Percentiles rank a stretch among this genome's conserved stretches.
These are phyloP conservation scores for Rubroboletus satanas DNA, from an alignment of 768 basidiomycete species.

Conservation along the genomic window DNA sequence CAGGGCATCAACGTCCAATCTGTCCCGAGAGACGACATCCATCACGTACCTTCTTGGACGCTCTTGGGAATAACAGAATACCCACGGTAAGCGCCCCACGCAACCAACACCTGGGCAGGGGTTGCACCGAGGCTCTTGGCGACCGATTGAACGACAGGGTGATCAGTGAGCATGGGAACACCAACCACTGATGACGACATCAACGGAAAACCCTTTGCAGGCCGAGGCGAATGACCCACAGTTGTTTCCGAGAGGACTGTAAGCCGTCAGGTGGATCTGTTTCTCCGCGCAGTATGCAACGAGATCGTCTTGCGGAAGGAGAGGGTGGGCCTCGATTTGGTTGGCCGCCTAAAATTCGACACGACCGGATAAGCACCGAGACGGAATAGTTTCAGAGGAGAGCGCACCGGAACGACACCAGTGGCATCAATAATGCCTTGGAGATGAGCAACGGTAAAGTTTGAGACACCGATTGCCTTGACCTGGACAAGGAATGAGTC, in stretches of 20 bases:
- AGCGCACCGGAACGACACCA: conserved; percentile 63
- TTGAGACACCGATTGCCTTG: conserved; percentile 74
- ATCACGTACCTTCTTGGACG: conserved; percentile 51
- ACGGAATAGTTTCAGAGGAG: neutral
- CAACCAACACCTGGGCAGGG: conserved; percentile 77
- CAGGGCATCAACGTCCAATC: neutral
- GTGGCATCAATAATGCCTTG: conserved; percentile 66
- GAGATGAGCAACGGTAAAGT: conserved; percentile 67
- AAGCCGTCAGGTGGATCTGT: conserved; percentile 67
- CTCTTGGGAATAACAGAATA: conserved; percentile 85
- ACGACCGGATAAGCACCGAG: neutral
- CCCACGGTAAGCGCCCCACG: conserved; percentile 74
- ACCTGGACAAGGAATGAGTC: conserved; percentile 38
- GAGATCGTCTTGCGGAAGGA: conserved; percentile 71
- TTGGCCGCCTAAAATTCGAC: conserved; percentile 50
- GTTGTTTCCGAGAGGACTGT: conserved; percentile 80
- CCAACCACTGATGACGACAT: conserved; percentile 43
- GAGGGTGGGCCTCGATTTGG: conserved; percentile 83
- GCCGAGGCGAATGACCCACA: conserved; percentile 36
- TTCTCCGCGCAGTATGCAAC: conserved; percentile 64
- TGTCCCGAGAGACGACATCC: neutral
- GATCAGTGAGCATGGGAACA: conserved; percentile 64
- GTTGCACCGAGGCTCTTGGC: conserved; percentile 62
- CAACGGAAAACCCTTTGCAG: neutral
- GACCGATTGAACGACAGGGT: conserved; percentile 56